phyloP scores from a whole-genome alignment of 805 yeast species.

The Barnettozyma populi region DNA sequence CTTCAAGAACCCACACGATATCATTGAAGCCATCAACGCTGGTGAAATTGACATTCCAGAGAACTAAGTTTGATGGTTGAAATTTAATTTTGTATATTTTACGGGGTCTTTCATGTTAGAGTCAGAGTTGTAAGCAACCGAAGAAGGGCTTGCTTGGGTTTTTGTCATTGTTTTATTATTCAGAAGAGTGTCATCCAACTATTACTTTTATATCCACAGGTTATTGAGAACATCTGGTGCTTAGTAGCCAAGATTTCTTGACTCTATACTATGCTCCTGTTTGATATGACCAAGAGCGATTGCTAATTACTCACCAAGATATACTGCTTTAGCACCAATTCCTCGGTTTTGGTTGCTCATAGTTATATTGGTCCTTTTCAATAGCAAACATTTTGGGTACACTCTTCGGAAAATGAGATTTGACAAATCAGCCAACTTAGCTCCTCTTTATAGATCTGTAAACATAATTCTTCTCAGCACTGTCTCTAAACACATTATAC shows the following conservation, averaged over 20 bases:
- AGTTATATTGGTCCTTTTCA: conserved; percentile 69
- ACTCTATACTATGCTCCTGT: conserved; percentile 73
- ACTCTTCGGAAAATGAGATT: conserved; percentile 1
- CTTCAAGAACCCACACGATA: conserved; percentile 98
- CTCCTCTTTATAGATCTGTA: neutral
- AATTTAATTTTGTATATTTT: conserved; percentile 21
- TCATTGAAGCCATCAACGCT: conserved; percentile 96
- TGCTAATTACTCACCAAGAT: conserved; percentile 72
- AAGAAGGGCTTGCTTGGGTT: neutral
- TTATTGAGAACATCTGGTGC: conserved; percentile 89
- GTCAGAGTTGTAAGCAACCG: conserved; percentile 1
- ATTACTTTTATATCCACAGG: conserved; percentile 30
- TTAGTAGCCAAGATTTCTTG: conserved; percentile 31
- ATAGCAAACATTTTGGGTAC: conserved; percentile 36
- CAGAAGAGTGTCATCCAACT: conserved; percentile 1
- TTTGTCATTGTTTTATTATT: neutral
- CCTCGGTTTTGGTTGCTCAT: conserved; percentile 26
- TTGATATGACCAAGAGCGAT: conserved; percentile 79
- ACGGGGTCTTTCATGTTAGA: conserved; percentile 17
- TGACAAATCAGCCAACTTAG: neutral
- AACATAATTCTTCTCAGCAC: neutral
- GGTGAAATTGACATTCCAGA: conserved; percentile 95
- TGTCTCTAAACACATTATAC: neutral
- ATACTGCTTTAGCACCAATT: conserved; percentile 18
- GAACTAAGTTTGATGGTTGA: conserved; percentile 41